These are phyloP conservation scores for Aspergillus asperescens DNA, from an alignment of 495 filamentous ascomycete species.

Conservation along the genomic window DNA sequence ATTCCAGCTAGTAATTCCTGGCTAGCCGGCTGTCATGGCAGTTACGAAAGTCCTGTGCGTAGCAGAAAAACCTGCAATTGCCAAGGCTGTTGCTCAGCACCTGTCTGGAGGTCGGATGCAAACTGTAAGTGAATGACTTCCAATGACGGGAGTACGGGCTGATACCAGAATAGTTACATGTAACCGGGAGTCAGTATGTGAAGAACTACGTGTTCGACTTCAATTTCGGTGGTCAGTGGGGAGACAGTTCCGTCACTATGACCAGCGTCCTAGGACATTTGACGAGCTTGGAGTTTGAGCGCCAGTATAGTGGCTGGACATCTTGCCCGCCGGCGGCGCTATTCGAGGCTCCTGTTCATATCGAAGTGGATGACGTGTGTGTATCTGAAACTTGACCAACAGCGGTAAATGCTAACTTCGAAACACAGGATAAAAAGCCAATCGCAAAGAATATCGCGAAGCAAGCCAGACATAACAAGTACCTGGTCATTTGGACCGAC, in stretches of 20 bases:
- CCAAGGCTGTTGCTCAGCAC: constrained; percentile 87
- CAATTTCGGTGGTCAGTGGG: constrained; percentile 78
- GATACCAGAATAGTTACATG: constrained; percentile 43
- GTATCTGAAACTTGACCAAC: neutral
- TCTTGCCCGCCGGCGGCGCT: constrained; percentile 71
- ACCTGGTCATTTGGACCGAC: constrained; percentile 96
- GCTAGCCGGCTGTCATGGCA: constrained; percentile 20
- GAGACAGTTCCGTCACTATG: constrained; percentile 78
- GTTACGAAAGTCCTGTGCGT: constrained; percentile 72
- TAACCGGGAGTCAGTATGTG: constrained; percentile 65
- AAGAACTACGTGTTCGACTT: constrained; percentile 95
- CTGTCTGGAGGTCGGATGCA: constrained; percentile 68
- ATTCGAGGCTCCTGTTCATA: constrained; percentile 75
- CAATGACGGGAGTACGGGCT: constrained; percentile 20
- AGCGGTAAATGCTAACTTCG: constrained; percentile 12
- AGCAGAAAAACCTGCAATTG: constrained; percentile 94
- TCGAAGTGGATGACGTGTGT: constrained; percentile 57
- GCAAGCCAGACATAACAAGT: constrained; percentile 62
- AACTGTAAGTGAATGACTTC: constrained; percentile 51
- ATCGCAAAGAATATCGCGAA: constrained; percentile 80
- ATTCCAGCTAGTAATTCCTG: neutral
- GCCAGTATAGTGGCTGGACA: constrained; percentile 68
- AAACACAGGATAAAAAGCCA: constrained; percentile 61
- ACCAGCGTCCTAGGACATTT: constrained; percentile 88
- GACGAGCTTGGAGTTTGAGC: constrained; percentile 63